These are phyloP conservation scores for Fusarium sp. DNA, from an alignment of 2,329 filamentous ascomycete species.

Conservation along the genomic window DNA sequence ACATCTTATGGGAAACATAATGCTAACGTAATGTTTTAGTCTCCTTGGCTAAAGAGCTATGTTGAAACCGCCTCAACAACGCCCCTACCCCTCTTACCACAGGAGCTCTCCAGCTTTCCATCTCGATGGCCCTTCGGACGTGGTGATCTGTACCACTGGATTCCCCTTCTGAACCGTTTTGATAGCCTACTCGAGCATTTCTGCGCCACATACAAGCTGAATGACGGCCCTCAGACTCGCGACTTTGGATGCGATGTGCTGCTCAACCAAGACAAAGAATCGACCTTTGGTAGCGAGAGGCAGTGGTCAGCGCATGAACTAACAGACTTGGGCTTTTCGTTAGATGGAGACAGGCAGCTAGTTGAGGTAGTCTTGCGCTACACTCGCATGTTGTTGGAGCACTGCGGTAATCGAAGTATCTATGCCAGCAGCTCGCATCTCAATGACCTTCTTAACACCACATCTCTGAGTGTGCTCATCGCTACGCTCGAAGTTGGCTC, in stretches of 20 bases:
- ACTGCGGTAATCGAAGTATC: constrained; percentile 95
- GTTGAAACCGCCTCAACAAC: constrained; percentile 75
- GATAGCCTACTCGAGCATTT: constrained; percentile 88
- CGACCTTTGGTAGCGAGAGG: constrained; percentile 61
- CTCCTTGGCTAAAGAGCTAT: constrained; percentile 86
- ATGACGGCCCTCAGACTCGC: constrained; percentile 81
- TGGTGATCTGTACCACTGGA: constrained; percentile 98
- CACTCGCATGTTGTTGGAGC: constrained; percentile 87
- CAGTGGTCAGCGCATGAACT: constrained; percentile 61
- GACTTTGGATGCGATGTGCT: constrained; percentile 78
- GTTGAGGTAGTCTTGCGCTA: constrained; percentile 85
- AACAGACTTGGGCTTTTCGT: constrained; percentile 69
- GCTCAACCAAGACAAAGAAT: constrained; percentile 65
- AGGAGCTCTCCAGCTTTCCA: constrained; percentile 82
- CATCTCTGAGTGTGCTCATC: constrained; percentile 81
- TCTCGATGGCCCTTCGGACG: constrained; percentile 94
- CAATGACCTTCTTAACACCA: constrained; percentile 89
- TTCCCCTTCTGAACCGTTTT: constrained; percentile 91
- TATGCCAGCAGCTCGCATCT: constrained; percentile 94
- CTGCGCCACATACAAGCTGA: constrained; percentile 81
- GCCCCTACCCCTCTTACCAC: constrained; percentile 80
- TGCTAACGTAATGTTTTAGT: constrained; percentile 64
- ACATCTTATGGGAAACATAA: constrained; percentile 9
- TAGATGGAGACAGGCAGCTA: constrained; percentile 83
- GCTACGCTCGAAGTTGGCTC: constrained; percentile 83